Evolutionary conservation across 805 yeast genomes (phyloP).

Genomic region (Nakazawaea wickerhamii): DNA sequence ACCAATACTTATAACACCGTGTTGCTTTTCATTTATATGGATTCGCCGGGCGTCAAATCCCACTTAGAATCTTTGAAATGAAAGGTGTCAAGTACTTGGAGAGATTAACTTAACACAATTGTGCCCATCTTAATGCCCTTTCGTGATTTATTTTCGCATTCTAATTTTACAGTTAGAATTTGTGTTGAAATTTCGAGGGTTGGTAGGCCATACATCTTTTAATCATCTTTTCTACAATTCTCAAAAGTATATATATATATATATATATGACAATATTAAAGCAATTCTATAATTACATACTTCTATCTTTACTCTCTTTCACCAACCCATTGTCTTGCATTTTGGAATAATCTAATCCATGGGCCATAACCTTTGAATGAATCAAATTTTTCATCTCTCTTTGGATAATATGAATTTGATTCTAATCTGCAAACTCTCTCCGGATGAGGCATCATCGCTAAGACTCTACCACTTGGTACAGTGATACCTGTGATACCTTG

Average conservation of each 20-base stretch:
- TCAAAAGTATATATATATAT: not conserved
- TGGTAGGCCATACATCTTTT: conserved; percentile 56
- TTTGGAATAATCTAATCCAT: conserved; percentile 89
- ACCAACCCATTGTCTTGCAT: conserved; percentile 90
- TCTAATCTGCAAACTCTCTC: conserved; percentile 89
- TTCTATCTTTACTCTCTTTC: conserved; percentile 2
- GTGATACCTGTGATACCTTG: conserved; percentile 89
- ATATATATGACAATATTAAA: not conserved
- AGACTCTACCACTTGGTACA: conserved; percentile 87
- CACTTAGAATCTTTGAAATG: conserved; percentile 18
- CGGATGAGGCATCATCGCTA: conserved; percentile 99
- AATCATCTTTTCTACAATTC: not conserved
- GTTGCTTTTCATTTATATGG: conserved; percentile 47
- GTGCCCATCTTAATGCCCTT: conserved; percentile 68
- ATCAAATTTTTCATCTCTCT: conserved; percentile 37
- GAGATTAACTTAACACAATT: conserved; percentile 39
- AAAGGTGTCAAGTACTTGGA: conserved; percentile 70
- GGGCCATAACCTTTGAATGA: conserved; percentile 87
- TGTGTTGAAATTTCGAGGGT: conserved; percentile 46
- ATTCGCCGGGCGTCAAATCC: conserved; percentile 14
- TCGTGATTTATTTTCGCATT: conserved; percentile 31
- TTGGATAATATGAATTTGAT: conserved; percentile 87
- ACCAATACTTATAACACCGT: conserved; percentile 65
- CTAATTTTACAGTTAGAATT: conserved; percentile 34
- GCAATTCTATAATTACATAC: not conserved